Base-by-base conservation (phyloP, 2,329 filamentous ascomycete species). In the Aspergillus transmontanensis region DNA sequence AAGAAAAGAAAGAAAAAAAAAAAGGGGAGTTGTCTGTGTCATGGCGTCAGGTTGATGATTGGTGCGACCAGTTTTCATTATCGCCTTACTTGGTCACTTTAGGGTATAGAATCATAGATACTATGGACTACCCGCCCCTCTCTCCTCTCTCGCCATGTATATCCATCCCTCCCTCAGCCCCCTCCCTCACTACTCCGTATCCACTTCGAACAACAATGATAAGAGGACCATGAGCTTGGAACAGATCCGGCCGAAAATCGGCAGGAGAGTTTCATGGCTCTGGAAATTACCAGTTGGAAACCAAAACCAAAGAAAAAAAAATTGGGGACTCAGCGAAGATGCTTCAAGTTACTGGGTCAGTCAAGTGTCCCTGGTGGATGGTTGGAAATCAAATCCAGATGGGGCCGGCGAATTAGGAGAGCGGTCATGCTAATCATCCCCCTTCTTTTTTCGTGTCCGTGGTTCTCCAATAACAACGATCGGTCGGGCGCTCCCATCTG, bases 391-490 rank as follows among this genome's bases (percentile, higher is more conserved):
- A 39, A 23, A 55, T 39, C 32, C 32, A 39, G 14, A 55, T 23
- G 51, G 51, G n/a, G 21, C 32, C 21, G 32, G 46, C 57, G 57
- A 59, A 59, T 59, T n/a, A 59, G 46, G 36, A 26, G 34, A 48
- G 48, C 45, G 34, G 43, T 54, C 57, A 59, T 59, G 57, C 39
- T 59, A 59, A 59, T 59, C 57, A 53, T 59, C 19, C 30, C 58
- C 58, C 36, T 48, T 46, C 34, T 48, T 48, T 59, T 50, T 50
- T 43, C 39, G 58, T 41, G 43, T 41, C n/a, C 21, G 19, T 23
- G 51, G 43, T 60, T 60, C 56, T 55, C 65, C 63, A 64, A 60
- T 60, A 51, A 54, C 58, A 60, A 54, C 55, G 59, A 68, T 66
- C 66, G 51, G 64, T 64, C 56, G 64, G 59, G 48, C 58, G 45